Evolutionary conservation across 2,329 filamentous ascomycete genomes (phyloP).

Genomic region (Lasiodiplodia hormozganensis): DNA sequence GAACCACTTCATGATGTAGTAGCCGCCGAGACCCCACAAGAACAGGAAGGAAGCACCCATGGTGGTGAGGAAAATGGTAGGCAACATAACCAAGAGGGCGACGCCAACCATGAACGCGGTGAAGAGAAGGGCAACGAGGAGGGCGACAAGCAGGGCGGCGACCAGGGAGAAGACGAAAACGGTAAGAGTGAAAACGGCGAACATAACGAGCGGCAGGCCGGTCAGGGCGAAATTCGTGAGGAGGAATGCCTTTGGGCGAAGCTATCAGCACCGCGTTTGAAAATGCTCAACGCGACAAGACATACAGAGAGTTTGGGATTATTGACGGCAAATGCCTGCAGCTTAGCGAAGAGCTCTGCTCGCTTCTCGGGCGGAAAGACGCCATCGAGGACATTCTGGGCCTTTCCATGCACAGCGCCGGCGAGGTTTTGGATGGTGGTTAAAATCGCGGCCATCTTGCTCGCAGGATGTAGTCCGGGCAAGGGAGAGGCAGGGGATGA

Average conservation of each 20-base stretch:
- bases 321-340: constrained; percentile 63
- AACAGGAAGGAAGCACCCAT: constrained; percentile 69
- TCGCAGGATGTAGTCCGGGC: background rate
- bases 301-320: constrained; percentile 75
- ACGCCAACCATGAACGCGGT: constrained; percentile 71
- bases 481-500: constrained; percentile 9
- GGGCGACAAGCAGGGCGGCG: constrained; percentile 62
- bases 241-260: constrained; percentile 66
- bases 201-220: constrained; percentile 71
- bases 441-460: constrained; percentile 39
- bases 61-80: constrained; percentile 71
- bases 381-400: constrained; percentile 53
- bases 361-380: constrained; percentile 68
- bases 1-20: constrained; percentile 55
- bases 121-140: constrained; percentile 64
- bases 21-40: constrained; percentile 70
- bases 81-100: constrained; percentile 71
- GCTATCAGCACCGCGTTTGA: constrained; percentile 28
- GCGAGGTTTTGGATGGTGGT: constrained; percentile 36
- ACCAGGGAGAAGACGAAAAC: constrained; percentile 68
- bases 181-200: constrained; percentile 69
- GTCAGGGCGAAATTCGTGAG: constrained; percentile 69
- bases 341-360: constrained; percentile 61
- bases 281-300: background rate
- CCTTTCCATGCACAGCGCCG: constrained; percentile 34